Evolutionary conservation across 176 grass and related monocot genomes (phyloP).

Genomic region (Ampelocalamus luodianensis): DNA sequence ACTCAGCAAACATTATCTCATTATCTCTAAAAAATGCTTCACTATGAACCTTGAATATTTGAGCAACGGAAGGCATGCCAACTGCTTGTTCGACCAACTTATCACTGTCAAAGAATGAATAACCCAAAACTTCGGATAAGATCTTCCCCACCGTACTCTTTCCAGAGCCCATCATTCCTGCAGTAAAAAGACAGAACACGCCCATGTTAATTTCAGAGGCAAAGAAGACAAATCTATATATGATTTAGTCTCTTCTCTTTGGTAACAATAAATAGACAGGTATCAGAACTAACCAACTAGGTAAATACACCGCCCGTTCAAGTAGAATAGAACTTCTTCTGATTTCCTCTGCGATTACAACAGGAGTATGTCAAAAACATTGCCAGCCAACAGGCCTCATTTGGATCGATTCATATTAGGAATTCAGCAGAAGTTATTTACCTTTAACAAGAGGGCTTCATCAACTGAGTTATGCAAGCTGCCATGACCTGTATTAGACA

Average conservation of each 20-base stretch:
- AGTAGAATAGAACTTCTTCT: slow-evolving; percentile 65
- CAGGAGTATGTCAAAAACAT: slow-evolving; percentile 28
- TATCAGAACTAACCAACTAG: slow-evolving; percentile 73
- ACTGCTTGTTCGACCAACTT: slow-evolving; percentile 87
- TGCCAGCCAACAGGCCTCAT: slow-evolving; percentile 10
- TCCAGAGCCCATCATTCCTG: slow-evolving; percentile 97
- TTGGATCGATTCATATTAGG: neutral
- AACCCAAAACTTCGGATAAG: slow-evolving; percentile 79
- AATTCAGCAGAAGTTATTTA: slow-evolving; percentile 13
- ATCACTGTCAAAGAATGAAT: slow-evolving; percentile 95
- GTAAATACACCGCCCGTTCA: slow-evolving; percentile 78
- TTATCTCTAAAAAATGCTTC: slow-evolving; percentile 86
- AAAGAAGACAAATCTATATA: slow-evolving; percentile 5
- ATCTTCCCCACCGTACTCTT: slow-evolving; percentile 94
- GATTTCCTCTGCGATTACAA: slow-evolving; percentile 71
- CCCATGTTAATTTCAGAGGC: slow-evolving; percentile 17
- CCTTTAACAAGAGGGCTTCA: slow-evolving; percentile 74
- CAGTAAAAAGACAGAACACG: neutral
- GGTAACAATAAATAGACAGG: neutral
- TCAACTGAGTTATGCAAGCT: slow-evolving; percentile 68
- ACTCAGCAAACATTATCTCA: slow-evolving; percentile 50
- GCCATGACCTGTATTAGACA: slow-evolving; percentile 46
- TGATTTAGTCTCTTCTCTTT: neutral
- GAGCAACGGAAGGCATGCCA: slow-evolving; percentile 79
- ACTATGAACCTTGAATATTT: slow-evolving; percentile 87